A percentile compares a stretch with the other conserved stretches of the same genome.
Evolutionary conservation across 2,329 filamentous ascomycete species (phyloP).

Genomic region (Laburnicola sp.): DNA sequence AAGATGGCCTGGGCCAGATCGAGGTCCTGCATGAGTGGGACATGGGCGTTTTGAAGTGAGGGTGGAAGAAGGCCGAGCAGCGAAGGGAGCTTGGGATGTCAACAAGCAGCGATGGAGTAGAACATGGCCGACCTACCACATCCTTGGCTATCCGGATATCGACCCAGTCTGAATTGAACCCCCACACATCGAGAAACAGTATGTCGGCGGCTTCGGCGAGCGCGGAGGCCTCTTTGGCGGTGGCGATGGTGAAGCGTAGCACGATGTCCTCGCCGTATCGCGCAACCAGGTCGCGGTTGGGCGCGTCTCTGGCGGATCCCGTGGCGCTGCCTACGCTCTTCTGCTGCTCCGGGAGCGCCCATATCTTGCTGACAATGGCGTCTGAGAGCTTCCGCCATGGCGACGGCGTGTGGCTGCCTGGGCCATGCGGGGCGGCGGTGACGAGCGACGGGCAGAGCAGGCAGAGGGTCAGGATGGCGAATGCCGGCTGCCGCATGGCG

Average conservation of each 20-base stretch:
- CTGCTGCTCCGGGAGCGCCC: slow-evolving; percentile 29
- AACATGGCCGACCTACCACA: slow-evolving; percentile 58
- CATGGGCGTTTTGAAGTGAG: slow-evolving; percentile 71
- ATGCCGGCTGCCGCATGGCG: slow-evolving; percentile 35
- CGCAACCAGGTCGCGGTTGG: slow-evolving; percentile 37
- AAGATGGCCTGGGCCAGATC: slow-evolving; percentile 72
- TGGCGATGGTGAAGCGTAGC: slow-evolving; percentile 79
- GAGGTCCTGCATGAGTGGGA: slow-evolving; percentile 73
- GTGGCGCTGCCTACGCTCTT: slow-evolving; percentile 9
- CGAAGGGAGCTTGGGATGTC: slow-evolving; percentile 59
- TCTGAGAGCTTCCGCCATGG: slow-evolving; percentile 46
- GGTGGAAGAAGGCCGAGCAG: slow-evolving; percentile 76
- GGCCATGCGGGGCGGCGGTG: slow-evolving; percentile 37
- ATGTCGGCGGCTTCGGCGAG: slow-evolving; percentile 73
- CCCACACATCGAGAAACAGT: slow-evolving; percentile 89
- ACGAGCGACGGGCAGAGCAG: slow-evolving; percentile 33
- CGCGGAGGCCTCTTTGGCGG: slow-evolving; percentile 67
- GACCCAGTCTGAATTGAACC: slow-evolving; percentile 76
- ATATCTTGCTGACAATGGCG: slow-evolving; percentile 39
- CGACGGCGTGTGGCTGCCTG: slow-evolving; percentile 24
- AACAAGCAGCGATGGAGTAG: slow-evolving; percentile 1
- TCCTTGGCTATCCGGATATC: slow-evolving; percentile 80
- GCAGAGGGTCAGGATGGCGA: slow-evolving; percentile 35
- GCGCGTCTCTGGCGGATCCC: slow-evolving; percentile 5
- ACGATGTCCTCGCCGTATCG: slow-evolving; percentile 82